phyloP scores from a whole-genome alignment of 2,329 filamentous ascomycete genomes.

The Trichoderma sp. region DNA sequence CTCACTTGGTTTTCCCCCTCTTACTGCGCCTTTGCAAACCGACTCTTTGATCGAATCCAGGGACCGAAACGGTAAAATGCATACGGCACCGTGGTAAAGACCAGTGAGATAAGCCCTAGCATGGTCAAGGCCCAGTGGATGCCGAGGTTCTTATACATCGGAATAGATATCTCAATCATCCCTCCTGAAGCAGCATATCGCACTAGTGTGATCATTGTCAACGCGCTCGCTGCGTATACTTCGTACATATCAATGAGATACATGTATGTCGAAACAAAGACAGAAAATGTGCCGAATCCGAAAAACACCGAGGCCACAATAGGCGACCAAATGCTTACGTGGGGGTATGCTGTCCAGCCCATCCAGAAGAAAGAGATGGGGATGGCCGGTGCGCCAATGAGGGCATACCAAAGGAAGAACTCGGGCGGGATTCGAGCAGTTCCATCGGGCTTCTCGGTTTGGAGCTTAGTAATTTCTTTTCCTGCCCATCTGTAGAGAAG shows the following conservation, averaged over 20 bases:
- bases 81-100: conserved; percentile 42
- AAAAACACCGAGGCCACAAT: conserved; percentile 3
- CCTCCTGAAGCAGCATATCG: conserved; percentile 44
- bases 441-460: neutral
- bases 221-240: conserved; percentile 28
- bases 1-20: neutral
- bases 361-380: conserved; percentile 26
- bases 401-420: conserved; percentile 23
- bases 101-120: conserved; percentile 37
- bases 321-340: conserved; percentile 22
- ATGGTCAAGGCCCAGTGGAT: conserved; percentile 49
- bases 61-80: conserved; percentile 45
- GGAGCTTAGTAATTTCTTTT: conserved; percentile 5
- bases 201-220: conserved; percentile 41
- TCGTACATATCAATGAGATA: conserved; percentile 22
- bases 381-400: conserved; percentile 20
- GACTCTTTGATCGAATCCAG: conserved; percentile 56
- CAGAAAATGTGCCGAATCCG: conserved; percentile 16
- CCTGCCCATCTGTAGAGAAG: conserved; percentile 9
- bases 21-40: conserved; percentile 41
- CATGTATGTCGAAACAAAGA: conserved; percentile 20
- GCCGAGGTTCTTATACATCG: conserved; percentile 46
- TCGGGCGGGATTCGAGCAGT: conserved; percentile 9
- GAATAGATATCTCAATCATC: conserved; percentile 46
- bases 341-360: conserved; percentile 18